phyloP scores from a whole-genome alignment of 257 asterid species.

The Asclepias syriaca region DNA sequence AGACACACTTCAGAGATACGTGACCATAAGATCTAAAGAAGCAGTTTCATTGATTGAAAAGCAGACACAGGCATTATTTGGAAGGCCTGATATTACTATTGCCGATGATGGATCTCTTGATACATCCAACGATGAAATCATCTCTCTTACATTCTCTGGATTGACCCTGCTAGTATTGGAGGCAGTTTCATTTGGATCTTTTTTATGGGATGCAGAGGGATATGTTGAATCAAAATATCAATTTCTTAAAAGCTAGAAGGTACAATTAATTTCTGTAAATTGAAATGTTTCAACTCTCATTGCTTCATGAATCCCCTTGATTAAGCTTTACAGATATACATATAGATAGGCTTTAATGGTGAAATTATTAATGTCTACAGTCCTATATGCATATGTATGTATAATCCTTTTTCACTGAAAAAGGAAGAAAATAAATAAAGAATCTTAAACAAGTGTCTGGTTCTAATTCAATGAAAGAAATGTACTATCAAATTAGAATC shows the following conservation, averaged over 20 bases:
- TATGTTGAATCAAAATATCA: conserved; percentile 65
- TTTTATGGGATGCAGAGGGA: conserved; percentile 82
- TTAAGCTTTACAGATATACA: neutral
- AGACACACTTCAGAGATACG: conserved; percentile 82
- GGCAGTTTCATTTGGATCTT: conserved; percentile 88
- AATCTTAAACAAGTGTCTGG: neutral
- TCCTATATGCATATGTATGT: neutral
- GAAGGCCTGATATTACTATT: conserved; percentile 71
- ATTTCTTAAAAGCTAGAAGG: conserved; percentile 37
- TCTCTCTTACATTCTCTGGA: conserved; percentile 65
- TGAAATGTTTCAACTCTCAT: neutral
- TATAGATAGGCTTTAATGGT: neutral
- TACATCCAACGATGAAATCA: conserved; percentile 56
- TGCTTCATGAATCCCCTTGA: neutral
- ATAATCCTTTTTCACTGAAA: too few relatives aligned
- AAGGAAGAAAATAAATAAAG: neutral
- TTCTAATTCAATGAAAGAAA: neutral
- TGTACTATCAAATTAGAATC: neutral
- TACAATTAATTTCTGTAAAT: conserved; percentile 1
- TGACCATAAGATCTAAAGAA: conserved; percentile 81
- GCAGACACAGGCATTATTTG: conserved; percentile 90
- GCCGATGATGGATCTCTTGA: conserved; percentile 62
- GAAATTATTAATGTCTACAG: neutral
- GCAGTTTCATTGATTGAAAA: conserved; percentile 75
- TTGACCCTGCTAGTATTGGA: conserved; percentile 75